These are phyloP conservation scores for Saccharomycopsis sp. DNA, from an alignment of 805 yeast species.

Conservation along the genomic window DNA sequence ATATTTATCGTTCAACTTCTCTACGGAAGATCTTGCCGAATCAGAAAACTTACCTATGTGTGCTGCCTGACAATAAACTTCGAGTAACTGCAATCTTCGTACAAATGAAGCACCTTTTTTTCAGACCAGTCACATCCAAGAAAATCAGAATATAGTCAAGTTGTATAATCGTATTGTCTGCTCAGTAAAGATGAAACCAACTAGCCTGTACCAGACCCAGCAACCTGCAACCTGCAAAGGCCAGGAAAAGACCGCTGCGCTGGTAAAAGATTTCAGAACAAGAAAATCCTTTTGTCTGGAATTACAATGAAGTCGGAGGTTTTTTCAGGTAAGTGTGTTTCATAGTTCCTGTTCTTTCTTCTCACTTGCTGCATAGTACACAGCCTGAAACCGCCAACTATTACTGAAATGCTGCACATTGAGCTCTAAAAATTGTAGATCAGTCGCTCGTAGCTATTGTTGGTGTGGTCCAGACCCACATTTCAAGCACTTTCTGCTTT, in stretches of 20 bases:
- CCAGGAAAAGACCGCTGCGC: neutral
- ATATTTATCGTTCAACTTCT: too few relatives aligned
- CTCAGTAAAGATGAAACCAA: neutral
- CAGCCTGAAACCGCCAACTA: neutral
- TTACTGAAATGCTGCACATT: neutral
- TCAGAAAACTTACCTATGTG: too few relatives aligned
- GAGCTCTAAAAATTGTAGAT: neutral
- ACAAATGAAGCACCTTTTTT: neutral
- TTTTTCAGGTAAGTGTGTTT: neutral
- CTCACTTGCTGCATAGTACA: neutral
- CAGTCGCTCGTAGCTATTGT: neutral
- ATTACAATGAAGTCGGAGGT: neutral
- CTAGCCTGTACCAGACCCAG: neutral
- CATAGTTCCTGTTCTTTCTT: neutral
- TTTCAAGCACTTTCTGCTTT: neutral
- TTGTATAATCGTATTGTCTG: neutral
- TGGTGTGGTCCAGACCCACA: neutral
- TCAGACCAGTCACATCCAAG: neutral
- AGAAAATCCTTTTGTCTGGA: neutral
- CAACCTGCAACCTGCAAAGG: too few relatives aligned
- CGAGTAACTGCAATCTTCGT: too few relatives aligned
- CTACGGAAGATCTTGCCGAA: too few relatives aligned
- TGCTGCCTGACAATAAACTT: too few relatives aligned
- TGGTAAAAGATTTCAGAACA: neutral
- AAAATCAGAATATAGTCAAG: too few relatives aligned